phyloP scores from a whole-genome alignment of 352 stramenopile genomes.

The Phytophthora litchii region DNA sequence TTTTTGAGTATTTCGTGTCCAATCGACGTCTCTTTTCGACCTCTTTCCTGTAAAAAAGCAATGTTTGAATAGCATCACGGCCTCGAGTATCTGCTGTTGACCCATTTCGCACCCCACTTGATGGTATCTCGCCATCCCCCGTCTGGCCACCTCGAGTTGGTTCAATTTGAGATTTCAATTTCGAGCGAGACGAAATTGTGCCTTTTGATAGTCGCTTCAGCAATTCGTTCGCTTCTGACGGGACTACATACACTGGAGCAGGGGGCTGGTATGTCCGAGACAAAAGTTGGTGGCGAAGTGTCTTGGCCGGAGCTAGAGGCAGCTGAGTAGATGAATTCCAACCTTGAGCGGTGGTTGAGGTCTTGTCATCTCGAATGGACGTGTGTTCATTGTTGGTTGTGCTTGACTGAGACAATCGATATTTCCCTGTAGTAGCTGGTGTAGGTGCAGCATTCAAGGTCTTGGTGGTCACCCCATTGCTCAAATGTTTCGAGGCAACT shows the following conservation, averaged over 20 bases:
- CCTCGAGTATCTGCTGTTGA: conserved; percentile 35
- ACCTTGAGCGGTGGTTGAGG: conserved; percentile 2
- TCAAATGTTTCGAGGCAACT: conserved; percentile 7
- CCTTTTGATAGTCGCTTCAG: conserved; percentile 54
- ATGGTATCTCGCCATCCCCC: conserved; percentile 4
- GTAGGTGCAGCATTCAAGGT: not conserved
- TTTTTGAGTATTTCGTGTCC: conserved; percentile 13
- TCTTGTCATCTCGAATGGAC: conserved; percentile 9
- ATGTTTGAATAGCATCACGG: conserved; percentile 58
- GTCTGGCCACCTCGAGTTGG: not conserved
- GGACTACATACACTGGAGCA: conserved; percentile 39
- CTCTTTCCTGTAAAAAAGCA: conserved; percentile 70
- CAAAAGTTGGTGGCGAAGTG: conserved; percentile 66
- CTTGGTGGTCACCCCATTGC: conserved; percentile 1
- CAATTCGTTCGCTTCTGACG: conserved; percentile 39
- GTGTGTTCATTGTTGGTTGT: conserved; percentile 8
- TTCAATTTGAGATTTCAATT: conserved; percentile 24
- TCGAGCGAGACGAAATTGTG: conserved; percentile 64
- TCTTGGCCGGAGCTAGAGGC: conserved; percentile 30
- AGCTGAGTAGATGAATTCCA: conserved; percentile 72
- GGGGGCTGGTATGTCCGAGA: conserved; percentile 58
- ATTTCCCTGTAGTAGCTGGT: not conserved
- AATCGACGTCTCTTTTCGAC: conserved; percentile 60
- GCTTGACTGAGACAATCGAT: conserved; percentile 5
- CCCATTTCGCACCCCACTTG: not conserved